phyloP scores from a whole-genome alignment of 75 land plant species.

The Azolla pinnata region DNA sequence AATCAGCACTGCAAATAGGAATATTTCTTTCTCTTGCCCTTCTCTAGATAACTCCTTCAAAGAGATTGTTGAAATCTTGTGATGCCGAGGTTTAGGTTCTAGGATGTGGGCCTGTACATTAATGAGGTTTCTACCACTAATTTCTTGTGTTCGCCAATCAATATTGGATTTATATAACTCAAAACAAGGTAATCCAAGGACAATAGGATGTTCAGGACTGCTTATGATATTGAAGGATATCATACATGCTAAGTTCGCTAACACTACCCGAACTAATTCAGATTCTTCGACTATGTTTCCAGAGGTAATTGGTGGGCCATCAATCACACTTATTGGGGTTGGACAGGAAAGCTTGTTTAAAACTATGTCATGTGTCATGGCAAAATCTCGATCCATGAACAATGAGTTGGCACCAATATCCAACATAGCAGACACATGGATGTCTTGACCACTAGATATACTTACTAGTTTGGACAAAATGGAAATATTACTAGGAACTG shows the following conservation, averaged over 20 bases:
- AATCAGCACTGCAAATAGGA: not conserved
- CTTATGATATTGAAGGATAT: not conserved
- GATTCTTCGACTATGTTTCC: not conserved
- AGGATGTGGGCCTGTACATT: not conserved
- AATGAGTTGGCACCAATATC: not conserved
- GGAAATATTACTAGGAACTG: not conserved
- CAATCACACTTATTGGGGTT: not conserved
- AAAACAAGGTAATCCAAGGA: not conserved
- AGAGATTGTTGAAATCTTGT: not conserved
- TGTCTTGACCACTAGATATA: not conserved
- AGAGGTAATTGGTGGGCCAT: not conserved
- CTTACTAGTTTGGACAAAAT: not conserved
- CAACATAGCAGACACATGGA: not conserved
- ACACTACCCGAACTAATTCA: not conserved
- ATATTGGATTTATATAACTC: not conserved
- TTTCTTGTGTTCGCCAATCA: not conserved
- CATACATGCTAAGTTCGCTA: not conserved
- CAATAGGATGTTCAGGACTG: not conserved
- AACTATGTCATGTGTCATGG: not conserved
- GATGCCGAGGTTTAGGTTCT: not conserved
- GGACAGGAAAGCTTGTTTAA: not conserved
- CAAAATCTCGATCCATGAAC: constrained; percentile 1
- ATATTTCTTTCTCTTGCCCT: not conserved
- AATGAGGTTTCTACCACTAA: not conserved
- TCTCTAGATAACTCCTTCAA: not conserved